Evolutionary conservation across 257 asterid species (phyloP).

Genomic region (Ophiorrhiza pumila): DNA sequence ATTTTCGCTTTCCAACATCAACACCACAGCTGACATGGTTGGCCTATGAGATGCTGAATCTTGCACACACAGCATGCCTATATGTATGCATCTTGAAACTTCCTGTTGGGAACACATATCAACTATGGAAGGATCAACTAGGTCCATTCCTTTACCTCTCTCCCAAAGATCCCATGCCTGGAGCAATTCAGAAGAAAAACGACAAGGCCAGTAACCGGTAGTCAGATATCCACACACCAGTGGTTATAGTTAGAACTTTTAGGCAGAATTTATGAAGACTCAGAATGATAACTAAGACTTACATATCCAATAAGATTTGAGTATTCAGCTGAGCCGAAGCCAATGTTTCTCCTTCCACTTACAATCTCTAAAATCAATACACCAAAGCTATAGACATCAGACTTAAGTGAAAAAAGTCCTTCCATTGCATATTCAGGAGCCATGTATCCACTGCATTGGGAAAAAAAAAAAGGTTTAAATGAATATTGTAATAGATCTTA

Average conservation of each 20-base stretch:
- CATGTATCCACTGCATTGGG: slow-evolving; percentile 70
- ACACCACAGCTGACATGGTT: slow-evolving; percentile 56
- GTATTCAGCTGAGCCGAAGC: slow-evolving; percentile 50
- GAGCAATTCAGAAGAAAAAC: slow-evolving; percentile 6
- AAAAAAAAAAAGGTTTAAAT: slow-evolving; percentile 4
- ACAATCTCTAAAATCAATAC: slow-evolving; percentile 73
- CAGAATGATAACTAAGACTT: slow-evolving; percentile 28
- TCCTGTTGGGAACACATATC: slow-evolving; percentile 34
- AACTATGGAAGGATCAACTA: slow-evolving; percentile 45
- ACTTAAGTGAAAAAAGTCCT: slow-evolving; percentile 78
- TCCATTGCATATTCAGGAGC: slow-evolving; percentile 98
- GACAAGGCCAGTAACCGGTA: background rate
- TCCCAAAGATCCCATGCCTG: slow-evolving; percentile 89
- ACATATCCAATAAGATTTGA: slow-evolving; percentile 63
- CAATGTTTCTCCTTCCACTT: slow-evolving; percentile 52
- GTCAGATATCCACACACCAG: background rate
- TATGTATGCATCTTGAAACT: slow-evolving; percentile 61
- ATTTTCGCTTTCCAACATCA: slow-evolving; percentile 70
- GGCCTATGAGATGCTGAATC: slow-evolving; percentile 62
- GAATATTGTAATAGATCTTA: background rate
- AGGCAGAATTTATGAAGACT: background rate
- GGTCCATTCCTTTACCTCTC: slow-evolving; percentile 47
- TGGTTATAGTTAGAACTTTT: background rate
- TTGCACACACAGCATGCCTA: slow-evolving; percentile 77
- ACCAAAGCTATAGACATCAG: slow-evolving; percentile 91